Evolutionary conservation across 108 stramenopile genomes (phyloP), one percentile per base, ranked within the genome.

Genomic region (Mayamaea pseudoterrestris): DNA sequence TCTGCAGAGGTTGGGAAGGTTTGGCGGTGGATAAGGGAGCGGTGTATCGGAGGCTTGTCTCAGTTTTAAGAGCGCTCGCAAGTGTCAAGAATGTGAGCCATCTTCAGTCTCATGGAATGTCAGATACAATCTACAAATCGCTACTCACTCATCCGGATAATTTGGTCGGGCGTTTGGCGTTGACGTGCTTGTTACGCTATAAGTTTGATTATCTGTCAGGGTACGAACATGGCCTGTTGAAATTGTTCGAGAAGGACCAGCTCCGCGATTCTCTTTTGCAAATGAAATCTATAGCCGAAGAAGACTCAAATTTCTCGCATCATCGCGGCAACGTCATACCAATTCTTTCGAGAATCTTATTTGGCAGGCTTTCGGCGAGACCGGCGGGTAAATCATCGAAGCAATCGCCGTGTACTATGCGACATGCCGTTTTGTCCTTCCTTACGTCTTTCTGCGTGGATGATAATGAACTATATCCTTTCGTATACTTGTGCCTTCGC

Each of bases 341-440:
- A 5, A 47, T 86, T 17, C 47, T 87, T 12, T 57, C 66, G 13
- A 50, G 90, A 45, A 77, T 91, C 28, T 59, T 91, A 18, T 87
- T 87, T 53, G 90, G 90, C 5, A 68, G 81, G 41, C 35, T 91
- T 14, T 61, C 72, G 30, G 46, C 82, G 17, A 54, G 65, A 50
- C 63, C 72, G 14, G 63, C 47, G 32, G 65, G 68, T 6, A 69
- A 65, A 58, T 66, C 69, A 5, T 58, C 68, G 16, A 86, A 81
- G 60, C 82, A 91, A 65, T 67, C 84, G 17, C 90, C 84, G 25
- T 60, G 69, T 18, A 64, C 84, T 0, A 57, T 78, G 41, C 35
- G 90, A 56, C 66, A 75, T 1, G 80, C 90, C 14, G 66, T 87
- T 27, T 51, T 91, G 40, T 81, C 90, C 2, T 86, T 80, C 53